Evolutionary conservation across 2,329 filamentous ascomycete species (phyloP).

Genomic region (Raffaelea ambrosiae): DNA sequence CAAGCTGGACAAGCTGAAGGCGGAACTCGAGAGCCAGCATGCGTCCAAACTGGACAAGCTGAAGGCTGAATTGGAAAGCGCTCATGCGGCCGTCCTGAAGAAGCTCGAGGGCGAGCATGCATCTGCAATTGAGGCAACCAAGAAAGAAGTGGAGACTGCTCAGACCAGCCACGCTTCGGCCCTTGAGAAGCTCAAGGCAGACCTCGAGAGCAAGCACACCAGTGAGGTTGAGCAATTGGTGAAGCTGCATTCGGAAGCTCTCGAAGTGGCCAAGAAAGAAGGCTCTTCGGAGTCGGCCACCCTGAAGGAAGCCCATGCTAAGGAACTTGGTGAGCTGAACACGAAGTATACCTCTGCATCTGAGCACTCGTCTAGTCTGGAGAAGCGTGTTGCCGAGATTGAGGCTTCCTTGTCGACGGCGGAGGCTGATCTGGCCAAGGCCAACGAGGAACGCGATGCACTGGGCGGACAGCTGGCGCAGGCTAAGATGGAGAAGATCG

Average conservation of each 20-base stretch:
- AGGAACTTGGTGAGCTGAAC: slow-evolving; percentile 31
- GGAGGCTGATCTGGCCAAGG: slow-evolving; percentile 34
- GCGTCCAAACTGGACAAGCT: slow-evolving; percentile 24
- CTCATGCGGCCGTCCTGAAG: slow-evolving; percentile 20
- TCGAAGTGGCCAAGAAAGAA: slow-evolving; percentile 35
- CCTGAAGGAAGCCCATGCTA: slow-evolving; percentile 22
- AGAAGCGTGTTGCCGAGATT: slow-evolving; percentile 25
- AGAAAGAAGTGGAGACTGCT: slow-evolving; percentile 7
- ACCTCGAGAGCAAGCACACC: slow-evolving; percentile 29
- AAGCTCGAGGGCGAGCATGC: not conserved
- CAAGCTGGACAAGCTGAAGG: slow-evolving; percentile 30
- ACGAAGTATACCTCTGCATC: slow-evolving; percentile 24
- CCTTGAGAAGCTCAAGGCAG: slow-evolving; percentile 31
- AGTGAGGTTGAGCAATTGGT: slow-evolving; percentile 39
- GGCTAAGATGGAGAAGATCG: slow-evolving; percentile 53
- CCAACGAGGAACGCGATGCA: slow-evolving; percentile 38
- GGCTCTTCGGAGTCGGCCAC: slow-evolving; percentile 30
- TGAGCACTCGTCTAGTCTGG: slow-evolving; percentile 31
- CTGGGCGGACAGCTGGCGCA: slow-evolving; percentile 46
- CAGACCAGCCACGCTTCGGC: slow-evolving; percentile 13
- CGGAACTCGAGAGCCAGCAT: slow-evolving; percentile 22
- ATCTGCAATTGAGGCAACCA: slow-evolving; percentile 17
- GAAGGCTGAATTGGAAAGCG: slow-evolving; percentile 8
- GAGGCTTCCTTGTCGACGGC: slow-evolving; percentile 25
- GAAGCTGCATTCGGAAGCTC: slow-evolving; percentile 31